Evolutionary conservation across 2,329 filamentous ascomycete genomes (phyloP).

Genomic region (Curvularia sp.): DNA sequence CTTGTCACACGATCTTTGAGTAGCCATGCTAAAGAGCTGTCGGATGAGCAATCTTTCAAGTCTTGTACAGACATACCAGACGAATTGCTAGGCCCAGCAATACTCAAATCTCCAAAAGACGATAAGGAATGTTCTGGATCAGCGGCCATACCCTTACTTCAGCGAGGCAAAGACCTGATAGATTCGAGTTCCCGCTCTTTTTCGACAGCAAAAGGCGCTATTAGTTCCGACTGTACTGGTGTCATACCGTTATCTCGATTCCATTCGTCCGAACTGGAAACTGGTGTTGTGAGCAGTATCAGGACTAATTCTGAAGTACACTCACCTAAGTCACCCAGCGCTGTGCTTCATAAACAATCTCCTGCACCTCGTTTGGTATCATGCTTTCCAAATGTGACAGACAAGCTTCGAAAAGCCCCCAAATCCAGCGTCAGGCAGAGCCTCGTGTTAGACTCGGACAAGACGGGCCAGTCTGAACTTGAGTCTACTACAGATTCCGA

Average conservation of each 20-base stretch:
- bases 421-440: too few relatives aligned
- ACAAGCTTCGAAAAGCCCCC: too few relatives aligned
- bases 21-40: slow-evolving; percentile 40
- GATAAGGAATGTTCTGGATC: slow-evolving; percentile 25
- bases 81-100: slow-evolving; percentile 1
- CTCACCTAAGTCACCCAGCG: slow-evolving; percentile 14
- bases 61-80: slow-evolving; percentile 38
- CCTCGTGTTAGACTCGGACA: too few relatives aligned
- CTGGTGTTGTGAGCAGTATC: slow-evolving; percentile 11
- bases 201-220: slow-evolving; percentile 29
- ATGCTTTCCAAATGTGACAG: too few relatives aligned
- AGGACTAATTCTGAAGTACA: slow-evolving; percentile 20
- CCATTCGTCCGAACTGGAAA: slow-evolving; percentile 14
- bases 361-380: too few relatives aligned
- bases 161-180: slow-evolving; percentile 22
- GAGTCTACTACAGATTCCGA: too few relatives aligned
- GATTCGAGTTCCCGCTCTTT: slow-evolving; percentile 36
- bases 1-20: slow-evolving; percentile 16
- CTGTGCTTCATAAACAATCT: too few relatives aligned
- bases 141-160: slow-evolving; percentile 17
- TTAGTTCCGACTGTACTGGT: slow-evolving; percentile 30
- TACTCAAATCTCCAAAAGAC: slow-evolving; percentile 8
- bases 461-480: too few relatives aligned
- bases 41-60: slow-evolving; percentile 46
- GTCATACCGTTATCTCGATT: slow-evolving; percentile 29